These are phyloP conservation scores for Colletotrichum destructivum DNA, from an alignment of 2,329 filamentous ascomycete genomes.

Conservation along the genomic window DNA sequence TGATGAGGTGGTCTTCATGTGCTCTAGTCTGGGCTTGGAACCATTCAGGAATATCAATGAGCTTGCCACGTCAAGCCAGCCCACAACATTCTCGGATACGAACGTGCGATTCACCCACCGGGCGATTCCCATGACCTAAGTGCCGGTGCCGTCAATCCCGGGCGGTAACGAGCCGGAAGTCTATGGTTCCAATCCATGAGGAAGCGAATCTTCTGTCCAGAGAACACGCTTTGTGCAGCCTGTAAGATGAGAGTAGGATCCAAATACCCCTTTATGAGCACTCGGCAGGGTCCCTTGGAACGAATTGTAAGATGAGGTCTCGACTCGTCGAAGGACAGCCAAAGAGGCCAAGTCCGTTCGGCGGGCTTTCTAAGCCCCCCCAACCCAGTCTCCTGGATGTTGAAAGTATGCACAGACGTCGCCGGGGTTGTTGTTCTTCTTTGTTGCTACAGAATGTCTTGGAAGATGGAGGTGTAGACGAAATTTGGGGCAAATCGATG, in stretches of 20 bases:
- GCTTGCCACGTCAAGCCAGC: slow-evolving; percentile 39
- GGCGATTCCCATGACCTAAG: not conserved
- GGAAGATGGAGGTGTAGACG: not conserved
- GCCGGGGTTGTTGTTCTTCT: not conserved
- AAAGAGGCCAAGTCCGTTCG: not conserved
- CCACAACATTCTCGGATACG: not conserved
- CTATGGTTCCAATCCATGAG: too few relatives aligned
- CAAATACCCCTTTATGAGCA: not conserved
- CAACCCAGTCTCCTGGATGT: not conserved
- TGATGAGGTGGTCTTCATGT: slow-evolving; percentile 15
- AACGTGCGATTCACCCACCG: not conserved
- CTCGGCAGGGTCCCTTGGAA: not conserved
- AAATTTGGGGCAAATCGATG: slow-evolving; percentile 4
- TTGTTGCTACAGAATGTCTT: slow-evolving; percentile 11
- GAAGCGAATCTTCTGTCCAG: not conserved
- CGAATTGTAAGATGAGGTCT: not conserved
- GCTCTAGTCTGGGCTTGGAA: slow-evolving; percentile 18
- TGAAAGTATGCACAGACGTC: not conserved
- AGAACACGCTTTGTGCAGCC: too few relatives aligned
- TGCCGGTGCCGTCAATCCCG: not conserved
- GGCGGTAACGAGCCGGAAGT: not conserved
- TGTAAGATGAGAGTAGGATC: not conserved
- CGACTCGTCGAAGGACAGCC: not conserved
- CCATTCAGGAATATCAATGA: slow-evolving; percentile 23
- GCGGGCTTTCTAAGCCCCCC: not conserved